Percentiles rank a stretch among this genome's conserved stretches.
Evolutionary conservation across 495 filamentous ascomycete species (phyloP).

Genomic region (Penicillium manginii): DNA sequence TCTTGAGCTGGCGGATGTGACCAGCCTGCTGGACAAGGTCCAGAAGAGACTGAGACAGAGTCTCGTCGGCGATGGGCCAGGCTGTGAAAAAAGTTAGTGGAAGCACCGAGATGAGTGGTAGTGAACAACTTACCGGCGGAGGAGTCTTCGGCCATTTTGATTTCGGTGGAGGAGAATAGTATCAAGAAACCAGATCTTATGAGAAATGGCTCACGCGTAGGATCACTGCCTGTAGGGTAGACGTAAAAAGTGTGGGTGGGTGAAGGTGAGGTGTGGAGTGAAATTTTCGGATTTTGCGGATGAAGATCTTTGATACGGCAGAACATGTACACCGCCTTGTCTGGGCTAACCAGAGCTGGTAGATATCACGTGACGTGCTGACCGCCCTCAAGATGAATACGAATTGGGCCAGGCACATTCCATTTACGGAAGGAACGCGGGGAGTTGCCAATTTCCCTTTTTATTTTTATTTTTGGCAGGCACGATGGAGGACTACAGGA

Average conservation of each 20-base stretch:
- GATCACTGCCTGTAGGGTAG: conserved; percentile 42
- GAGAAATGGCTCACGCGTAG: conserved; percentile 48
- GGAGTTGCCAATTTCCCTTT: background rate
- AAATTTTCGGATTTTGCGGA: conserved; percentile 17
- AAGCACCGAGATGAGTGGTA: background rate
- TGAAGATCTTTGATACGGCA: conserved; percentile 20
- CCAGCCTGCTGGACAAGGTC: conserved; percentile 86
- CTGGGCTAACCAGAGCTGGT: background rate
- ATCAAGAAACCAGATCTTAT: conserved; percentile 28
- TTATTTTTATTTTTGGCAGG: background rate
- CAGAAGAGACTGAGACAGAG: conserved; percentile 77
- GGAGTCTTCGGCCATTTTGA: conserved; percentile 45
- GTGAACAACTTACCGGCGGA: conserved; percentile 34
- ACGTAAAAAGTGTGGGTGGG: background rate
- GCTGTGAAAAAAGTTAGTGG: conserved; percentile 49
- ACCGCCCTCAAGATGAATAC: conserved; percentile 5
- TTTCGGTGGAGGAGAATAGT: background rate
- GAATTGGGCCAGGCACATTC: background rate
- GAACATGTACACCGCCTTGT: conserved; percentile 3
- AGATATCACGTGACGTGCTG: background rate
- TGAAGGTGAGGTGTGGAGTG: conserved; percentile 17
- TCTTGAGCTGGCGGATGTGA: conserved; percentile 77
- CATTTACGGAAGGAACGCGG: background rate
- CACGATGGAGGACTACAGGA: background rate
- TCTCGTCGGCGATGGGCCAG: conserved; percentile 87